Base-by-base conservation (phyloP, 805 yeast species). In the Nematodospora valgi region DNA sequence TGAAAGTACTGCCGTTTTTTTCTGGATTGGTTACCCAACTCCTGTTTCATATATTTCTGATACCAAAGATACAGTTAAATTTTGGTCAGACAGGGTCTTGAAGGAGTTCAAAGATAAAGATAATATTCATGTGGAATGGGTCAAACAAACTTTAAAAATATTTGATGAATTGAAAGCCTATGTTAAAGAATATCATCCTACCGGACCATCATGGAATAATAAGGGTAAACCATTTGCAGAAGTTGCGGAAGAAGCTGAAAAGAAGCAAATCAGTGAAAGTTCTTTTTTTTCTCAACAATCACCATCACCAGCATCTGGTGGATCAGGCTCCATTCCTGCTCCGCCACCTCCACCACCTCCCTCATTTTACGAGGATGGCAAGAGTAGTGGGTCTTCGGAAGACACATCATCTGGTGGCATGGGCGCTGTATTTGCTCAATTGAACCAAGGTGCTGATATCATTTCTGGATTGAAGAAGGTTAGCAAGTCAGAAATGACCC, bases 271-370 rank as follows among this genome's bases (percentile, higher is more conserved):
- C n/a, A n/a, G 13, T 2, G 35, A 52, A 14, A 27, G 53, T 15
- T n/a, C n/a, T n/a, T n/a, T n/a, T n/a, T 6, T 7, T 11, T 11
- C 7, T n/a, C 20, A 6, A 19, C 5, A 15, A 15, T n/a, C 32
- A 12, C 6, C 27, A 33, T 60, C 6, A 43, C 48, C 68, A 2
- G 52, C 76, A 3, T 51, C 70, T 9, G 63, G 48, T 10, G 46
- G 48, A 23, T 46, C 72, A 6, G 58, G 62, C 15, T 53, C 63
- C 6, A 70, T 76, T 3, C 86, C 89, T 5, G 94, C 95, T 12
- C 97, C 97, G 2, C 95, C 95, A 2, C 95, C 95, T 3, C 95
- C 95, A 3, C 91, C 93, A 2, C 86, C 95, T 2, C 78, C 82
- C 10, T 80, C 94, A 7, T 64, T 80, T 38, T 67, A 83, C 23